Evolutionary conservation across 164 flowering plant species (phyloP), one percentile per base, ranked within the genome.

Genomic region (Sextonia rubra): DNA sequence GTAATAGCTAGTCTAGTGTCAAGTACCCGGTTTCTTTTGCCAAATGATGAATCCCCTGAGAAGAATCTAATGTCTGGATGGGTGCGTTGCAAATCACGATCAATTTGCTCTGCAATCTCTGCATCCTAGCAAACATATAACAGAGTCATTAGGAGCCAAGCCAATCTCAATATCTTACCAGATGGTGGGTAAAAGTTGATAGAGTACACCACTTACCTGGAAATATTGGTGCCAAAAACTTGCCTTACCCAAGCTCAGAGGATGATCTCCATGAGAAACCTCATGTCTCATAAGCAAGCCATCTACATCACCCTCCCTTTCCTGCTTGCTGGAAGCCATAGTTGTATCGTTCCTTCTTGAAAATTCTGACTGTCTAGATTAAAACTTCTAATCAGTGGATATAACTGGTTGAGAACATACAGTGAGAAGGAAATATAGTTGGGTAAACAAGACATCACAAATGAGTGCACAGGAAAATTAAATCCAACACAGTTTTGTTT

Each of bases 201-300:
- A n/a, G 29, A n/a, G 0, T 49, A n/a, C n/a, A 60, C 14, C 14
- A 66, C 44, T 66, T 73, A 73, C 76, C 70, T 73, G 76, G 70
- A 73, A 73, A 73, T 73, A 73, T 56, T 67, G 69, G 37, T 60
- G 48, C 76, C 76, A 73, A 37, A 66, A 65, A 67, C 76, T 73
- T 9, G 65, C 64, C 66, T 73, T 73, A 17, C 70, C 71, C 56
- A 66, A 22, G 64, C 65, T 73, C 27, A 73, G 70, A 29, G 76
- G 76, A 47, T 73, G 76, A 32, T 73, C 76, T 55, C 15, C 76
- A 49, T 29, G 70, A 12, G 70, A 66, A 58, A 73, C 32, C 47
- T 66, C 55, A 23, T 67, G 70, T 37, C 76, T 73, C 49, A 14
- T 73, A 17, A 73, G 64, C 22, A 32, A 37, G 22, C 68, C 74